phyloP scores from a whole-genome alignment of 1,284 basidiomycete genomes.

The Caloboletus firmus region DNA sequence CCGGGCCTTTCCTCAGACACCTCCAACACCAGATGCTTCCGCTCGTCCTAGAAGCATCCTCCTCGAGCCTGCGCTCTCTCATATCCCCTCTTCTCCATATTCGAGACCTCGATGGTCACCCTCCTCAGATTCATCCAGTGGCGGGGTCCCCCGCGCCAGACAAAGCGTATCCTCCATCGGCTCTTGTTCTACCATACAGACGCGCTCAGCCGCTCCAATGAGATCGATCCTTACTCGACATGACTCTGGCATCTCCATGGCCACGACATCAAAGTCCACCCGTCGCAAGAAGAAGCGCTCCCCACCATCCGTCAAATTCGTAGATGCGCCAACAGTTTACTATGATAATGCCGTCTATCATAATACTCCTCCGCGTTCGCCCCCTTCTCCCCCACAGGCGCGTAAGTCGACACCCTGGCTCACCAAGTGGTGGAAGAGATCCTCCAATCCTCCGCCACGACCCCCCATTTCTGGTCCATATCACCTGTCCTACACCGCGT shows the following conservation, averaged over 20 bases:
- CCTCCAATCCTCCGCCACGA: slow-evolving; percentile 22
- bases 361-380: slow-evolving; percentile 24
- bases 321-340: slow-evolving; percentile 41
- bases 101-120: slow-evolving; percentile 23
- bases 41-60: slow-evolving; percentile 32
- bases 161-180: slow-evolving; percentile 37
- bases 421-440: slow-evolving; percentile 30
- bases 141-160: slow-evolving; percentile 24
- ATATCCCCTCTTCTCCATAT: slow-evolving; percentile 19
- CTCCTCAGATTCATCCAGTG: slow-evolving; percentile 14
- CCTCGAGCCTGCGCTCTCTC: slow-evolving; percentile 21
- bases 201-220: slow-evolving; percentile 19
- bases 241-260: slow-evolving; percentile 36
- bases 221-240: slow-evolving; percentile 38
- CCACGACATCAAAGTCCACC: slow-evolving; percentile 31
- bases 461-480: slow-evolving; percentile 36
- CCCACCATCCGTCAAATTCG: slow-evolving; percentile 45
- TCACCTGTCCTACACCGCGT: slow-evolving; percentile 30
- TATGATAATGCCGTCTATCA: slow-evolving; percentile 31
- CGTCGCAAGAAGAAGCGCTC: slow-evolving; percentile 35
- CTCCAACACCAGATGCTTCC: slow-evolving; percentile 20
- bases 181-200: slow-evolving; percentile 32
- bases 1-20: slow-evolving; percentile 19
- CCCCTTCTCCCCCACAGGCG: slow-evolving; percentile 14
- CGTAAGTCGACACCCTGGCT: slow-evolving; percentile 25